Percentiles rank a stretch among this genome's conserved stretches.
Evolutionary conservation across 108 stramenopile species (phyloP).

Genomic region (Parietichytrium sp.): DNA sequence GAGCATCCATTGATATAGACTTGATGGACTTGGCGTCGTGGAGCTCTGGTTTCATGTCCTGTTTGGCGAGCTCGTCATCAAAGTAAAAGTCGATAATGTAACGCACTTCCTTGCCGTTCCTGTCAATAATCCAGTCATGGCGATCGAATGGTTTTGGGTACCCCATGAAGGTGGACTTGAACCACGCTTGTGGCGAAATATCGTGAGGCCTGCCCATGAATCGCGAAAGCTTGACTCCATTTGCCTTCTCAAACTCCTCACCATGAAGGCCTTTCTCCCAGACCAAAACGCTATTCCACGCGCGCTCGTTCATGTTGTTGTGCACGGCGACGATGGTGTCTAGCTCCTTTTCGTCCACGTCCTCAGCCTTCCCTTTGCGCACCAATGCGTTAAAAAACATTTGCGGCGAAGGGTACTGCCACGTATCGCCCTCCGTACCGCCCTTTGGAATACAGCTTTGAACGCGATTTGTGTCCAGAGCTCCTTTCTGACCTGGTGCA

Average conservation of each 20-base stretch:
- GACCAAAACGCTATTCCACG: conserved; percentile 85
- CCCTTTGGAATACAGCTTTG: conserved; percentile 83
- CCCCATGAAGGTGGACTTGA: conserved; percentile 68
- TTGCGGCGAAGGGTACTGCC: conserved; percentile 93
- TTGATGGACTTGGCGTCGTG: conserved; percentile 65
- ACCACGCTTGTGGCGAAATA: conserved; percentile 81
- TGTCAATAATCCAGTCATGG: conserved; percentile 95
- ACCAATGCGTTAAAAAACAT: conserved; percentile 98
- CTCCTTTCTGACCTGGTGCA: conserved; percentile 53
- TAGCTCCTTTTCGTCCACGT: conserved; percentile 76
- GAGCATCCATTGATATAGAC: conserved; percentile 86
- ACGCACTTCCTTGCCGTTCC: conserved; percentile 75
- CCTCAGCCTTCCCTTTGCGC: conserved; percentile 84
- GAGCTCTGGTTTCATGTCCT: conserved; percentile 62
- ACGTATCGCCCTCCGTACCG: conserved; percentile 64
- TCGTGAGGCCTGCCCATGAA: conserved; percentile 90
- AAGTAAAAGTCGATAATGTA: conserved; percentile 99
- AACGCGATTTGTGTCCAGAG: conserved; percentile 80
- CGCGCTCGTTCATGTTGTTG: conserved; percentile 99
- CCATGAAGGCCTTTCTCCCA: conserved; percentile 76
- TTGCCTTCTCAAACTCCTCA: not conserved
- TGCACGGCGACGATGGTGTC: conserved; percentile 89
- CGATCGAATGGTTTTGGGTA: conserved; percentile 96
- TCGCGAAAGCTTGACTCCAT: conserved; percentile 65
- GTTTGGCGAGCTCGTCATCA: conserved; percentile 58